Evolutionary conservation across 2,329 filamentous ascomycete genomes (phyloP), one percentile per base, ranked within the genome.

Genomic region (Leptographium radiaticola): DNA sequence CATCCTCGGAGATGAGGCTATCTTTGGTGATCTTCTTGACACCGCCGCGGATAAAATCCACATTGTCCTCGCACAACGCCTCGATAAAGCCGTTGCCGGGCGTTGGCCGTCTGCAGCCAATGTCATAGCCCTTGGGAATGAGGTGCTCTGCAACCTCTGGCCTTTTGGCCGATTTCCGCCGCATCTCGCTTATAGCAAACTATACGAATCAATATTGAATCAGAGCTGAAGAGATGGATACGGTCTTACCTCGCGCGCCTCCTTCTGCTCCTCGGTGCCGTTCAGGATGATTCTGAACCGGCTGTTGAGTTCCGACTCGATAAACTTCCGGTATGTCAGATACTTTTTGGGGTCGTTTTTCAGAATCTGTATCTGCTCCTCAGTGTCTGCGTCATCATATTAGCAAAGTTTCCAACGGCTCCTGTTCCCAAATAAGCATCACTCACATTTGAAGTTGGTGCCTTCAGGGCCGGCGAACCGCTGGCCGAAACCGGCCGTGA

Each of bases 281-380:
- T 56, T 55, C 31, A 54, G 42, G 10, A 57, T 52, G 16, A 77
- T 72, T 47, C 73, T 73, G 66, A 78, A 79, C 7, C 73, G 67
- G 47, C 71, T 69, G 56, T 77, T 79, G 16, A 79, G 66, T 31
- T 71, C 74, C 1, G 69, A 62, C 56, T 78, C 74, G 9, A 77
- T 63, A 18, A 65, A 65, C 56, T 72, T 75, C 31, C 75, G 69
- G 59, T 77, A 79, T 8, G 65, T 61, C 1, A 79, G 65, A 59
- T 83, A 83, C 16, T 66, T 71, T 12, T 73, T 66, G 0, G 80
- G 76, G 57, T 83, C 58, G 40, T 76, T 70, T 55, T 77, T 77
- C 0, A 74, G 70, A 1, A 57, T 57, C 13, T 75, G 70, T 6
- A 72, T 67, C 49, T 79, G 70, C 31, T 78, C 73, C 15, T 72